These are phyloP conservation scores for Aspergillus proliferans DNA, from an alignment of 2,329 filamentous ascomycete genomes.

Conservation along the genomic window DNA sequence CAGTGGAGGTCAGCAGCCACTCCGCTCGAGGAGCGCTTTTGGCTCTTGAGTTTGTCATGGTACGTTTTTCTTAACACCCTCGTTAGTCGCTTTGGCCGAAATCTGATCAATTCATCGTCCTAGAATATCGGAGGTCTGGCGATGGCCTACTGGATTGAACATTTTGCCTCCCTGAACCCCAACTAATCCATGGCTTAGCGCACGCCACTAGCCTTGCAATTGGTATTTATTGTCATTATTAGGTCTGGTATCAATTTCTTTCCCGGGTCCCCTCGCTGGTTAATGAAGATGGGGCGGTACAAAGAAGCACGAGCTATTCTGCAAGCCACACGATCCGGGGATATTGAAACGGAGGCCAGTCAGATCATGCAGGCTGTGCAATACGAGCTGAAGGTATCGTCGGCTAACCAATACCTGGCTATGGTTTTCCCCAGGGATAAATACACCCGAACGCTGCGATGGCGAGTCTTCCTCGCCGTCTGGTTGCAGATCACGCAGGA, in stretches of 20 bases:
- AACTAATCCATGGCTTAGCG: constrained; percentile 49
- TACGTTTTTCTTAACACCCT: background rate
- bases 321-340: constrained; percentile 11
- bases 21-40: constrained; percentile 60
- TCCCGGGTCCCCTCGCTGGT: constrained; percentile 37
- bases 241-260: constrained; percentile 45
- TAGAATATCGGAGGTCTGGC: constrained; percentile 63
- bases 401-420: constrained; percentile 47
- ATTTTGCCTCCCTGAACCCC: constrained; percentile 38
- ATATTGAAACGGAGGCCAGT: background rate
- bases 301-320: constrained; percentile 61
- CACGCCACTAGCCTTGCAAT: constrained; percentile 63
- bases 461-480: constrained; percentile 57
- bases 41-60: constrained; percentile 56
- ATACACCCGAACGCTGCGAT: background rate
- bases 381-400: background rate
- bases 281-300: constrained; percentile 47
- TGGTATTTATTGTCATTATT: constrained; percentile 53
- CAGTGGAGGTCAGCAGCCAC: constrained; percentile 59
- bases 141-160: constrained; percentile 53
- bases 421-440: constrained; percentile 50
- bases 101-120: constrained; percentile 15
- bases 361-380: background rate
- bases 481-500: constrained; percentile 64
- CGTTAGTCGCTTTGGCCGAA: background rate